A percentile compares a stretch with the other conserved stretches of the same genome.
These are phyloP conservation scores for Taphrina confusa DNA, from an alignment of 1,139 yeast genomes.

Conservation along the genomic window DNA sequence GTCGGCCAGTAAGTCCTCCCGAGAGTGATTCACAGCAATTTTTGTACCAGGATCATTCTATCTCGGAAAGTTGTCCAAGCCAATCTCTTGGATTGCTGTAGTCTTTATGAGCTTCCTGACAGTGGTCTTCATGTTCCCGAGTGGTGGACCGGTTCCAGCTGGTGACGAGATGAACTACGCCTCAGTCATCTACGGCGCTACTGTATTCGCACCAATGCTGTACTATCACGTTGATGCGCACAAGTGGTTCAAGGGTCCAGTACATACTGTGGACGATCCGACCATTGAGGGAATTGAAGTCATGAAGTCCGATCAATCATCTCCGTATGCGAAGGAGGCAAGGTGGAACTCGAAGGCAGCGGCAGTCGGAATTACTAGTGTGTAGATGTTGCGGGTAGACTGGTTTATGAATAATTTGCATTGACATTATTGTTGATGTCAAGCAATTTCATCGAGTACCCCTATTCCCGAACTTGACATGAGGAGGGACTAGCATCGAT, in stretches of 20 bases:
- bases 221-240: constrained; percentile 49
- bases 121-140: constrained; percentile 41
- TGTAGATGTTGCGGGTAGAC: neutral
- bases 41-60: constrained; percentile 67
- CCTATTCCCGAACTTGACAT: constrained; percentile 7
- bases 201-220: neutral
- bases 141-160: constrained; percentile 36
- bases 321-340: too few species aligned
- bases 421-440: too few species aligned
- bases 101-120: constrained; percentile 56
- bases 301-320: neutral
- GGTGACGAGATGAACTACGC: constrained; percentile 59
- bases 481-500: neutral
- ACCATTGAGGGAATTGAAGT: constrained; percentile 10
- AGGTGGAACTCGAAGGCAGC: neutral
- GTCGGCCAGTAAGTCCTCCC: constrained; percentile 54
- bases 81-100: constrained; percentile 42
- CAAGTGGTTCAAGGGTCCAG: constrained; percentile 56
- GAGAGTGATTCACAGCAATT: constrained; percentile 47
- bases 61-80: constrained; percentile 57
- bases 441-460: neutral
- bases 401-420: too few species aligned
- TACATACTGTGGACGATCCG: constrained; percentile 45
- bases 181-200: constrained; percentile 50
- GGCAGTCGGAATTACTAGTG: neutral